Percentiles rank a stretch among this genome's conserved stretches.
Evolutionary conservation across 495 filamentous ascomycete species (phyloP).

Genomic region (Xylaria cubensis): DNA sequence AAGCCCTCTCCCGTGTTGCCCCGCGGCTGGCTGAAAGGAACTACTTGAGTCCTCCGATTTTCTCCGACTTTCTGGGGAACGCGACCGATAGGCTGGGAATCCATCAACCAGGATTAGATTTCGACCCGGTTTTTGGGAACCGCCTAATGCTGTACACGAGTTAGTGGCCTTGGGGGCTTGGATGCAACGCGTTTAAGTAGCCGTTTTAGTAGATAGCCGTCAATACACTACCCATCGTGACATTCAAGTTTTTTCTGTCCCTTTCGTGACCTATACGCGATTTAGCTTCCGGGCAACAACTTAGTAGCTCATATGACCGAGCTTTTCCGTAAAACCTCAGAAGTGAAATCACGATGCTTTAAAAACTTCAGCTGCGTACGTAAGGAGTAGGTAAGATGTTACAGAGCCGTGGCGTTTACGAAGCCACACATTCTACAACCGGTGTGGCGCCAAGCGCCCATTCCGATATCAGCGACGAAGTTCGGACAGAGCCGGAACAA

Average conservation of each 20-base stretch:
- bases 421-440: not conserved
- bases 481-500: conserved; percentile 13
- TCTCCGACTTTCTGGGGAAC: conserved; percentile 29
- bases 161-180: conserved; percentile 14
- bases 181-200: not conserved
- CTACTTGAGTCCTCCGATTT: conserved; percentile 17
- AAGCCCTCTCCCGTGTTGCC: not conserved
- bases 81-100: conserved; percentile 9
- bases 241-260: conserved; percentile 10
- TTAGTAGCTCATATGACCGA: not conserved
- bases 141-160: not conserved
- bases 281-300: not conserved
- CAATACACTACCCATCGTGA: conserved; percentile 22
- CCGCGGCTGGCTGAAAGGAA: conserved; percentile 16
- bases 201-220: conserved; percentile 4
- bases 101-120: not conserved
- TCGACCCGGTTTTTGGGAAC: conserved; percentile 22
- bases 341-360: conserved; percentile 9
- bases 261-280: not conserved
- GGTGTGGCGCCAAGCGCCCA: conserved; percentile 10
- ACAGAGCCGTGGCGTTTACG: not conserved
- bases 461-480: conserved; percentile 5
- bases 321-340: not conserved
- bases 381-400: not conserved
- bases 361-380: not conserved